Percentiles rank a stretch among this genome's conserved stretches.
phyloP scores from a whole-genome alignment of 768 basidiomycete genomes.

The Hericium coralloides region DNA sequence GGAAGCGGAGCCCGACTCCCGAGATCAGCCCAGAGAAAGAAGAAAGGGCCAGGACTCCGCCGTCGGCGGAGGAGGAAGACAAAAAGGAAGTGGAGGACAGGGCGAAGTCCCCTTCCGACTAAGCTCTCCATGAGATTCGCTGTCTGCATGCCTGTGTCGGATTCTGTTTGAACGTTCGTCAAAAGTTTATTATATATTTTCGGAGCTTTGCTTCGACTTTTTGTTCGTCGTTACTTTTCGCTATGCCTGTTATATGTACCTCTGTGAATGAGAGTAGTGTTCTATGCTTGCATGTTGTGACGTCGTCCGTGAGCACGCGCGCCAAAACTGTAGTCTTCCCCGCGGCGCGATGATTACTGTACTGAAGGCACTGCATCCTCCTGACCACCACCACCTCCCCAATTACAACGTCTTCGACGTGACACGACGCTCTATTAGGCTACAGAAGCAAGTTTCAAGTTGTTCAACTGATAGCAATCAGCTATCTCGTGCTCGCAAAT shows the following conservation, averaged over 20 bases:
- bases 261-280: background rate
- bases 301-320: background rate
- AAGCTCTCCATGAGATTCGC: conserved; percentile 14
- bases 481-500: no score
- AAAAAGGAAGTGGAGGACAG: conserved; percentile 38
- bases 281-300: background rate
- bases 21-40: conserved; percentile 25
- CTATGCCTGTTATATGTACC: background rate
- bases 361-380: background rate
- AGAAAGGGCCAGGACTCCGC: conserved; percentile 48
- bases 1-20: conserved; percentile 36
- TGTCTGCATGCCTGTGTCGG: background rate
- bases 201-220: background rate
- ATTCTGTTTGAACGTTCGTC: background rate
- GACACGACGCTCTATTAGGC: no score
- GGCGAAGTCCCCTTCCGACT: conserved; percentile 53
- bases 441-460: no score
- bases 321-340: background rate
- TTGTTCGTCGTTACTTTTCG: background rate
- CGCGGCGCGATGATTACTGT: background rate
- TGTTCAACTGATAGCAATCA: no score
- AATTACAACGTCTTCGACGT: background rate
- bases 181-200: background rate
- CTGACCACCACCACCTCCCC: background rate
- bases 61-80: conserved; percentile 32